Percentiles rank a stretch among this genome's conserved stretches.
Evolutionary conservation across 208 protist species (phyloP).

Genomic region (Acanthamoeba triangularis): DNA sequence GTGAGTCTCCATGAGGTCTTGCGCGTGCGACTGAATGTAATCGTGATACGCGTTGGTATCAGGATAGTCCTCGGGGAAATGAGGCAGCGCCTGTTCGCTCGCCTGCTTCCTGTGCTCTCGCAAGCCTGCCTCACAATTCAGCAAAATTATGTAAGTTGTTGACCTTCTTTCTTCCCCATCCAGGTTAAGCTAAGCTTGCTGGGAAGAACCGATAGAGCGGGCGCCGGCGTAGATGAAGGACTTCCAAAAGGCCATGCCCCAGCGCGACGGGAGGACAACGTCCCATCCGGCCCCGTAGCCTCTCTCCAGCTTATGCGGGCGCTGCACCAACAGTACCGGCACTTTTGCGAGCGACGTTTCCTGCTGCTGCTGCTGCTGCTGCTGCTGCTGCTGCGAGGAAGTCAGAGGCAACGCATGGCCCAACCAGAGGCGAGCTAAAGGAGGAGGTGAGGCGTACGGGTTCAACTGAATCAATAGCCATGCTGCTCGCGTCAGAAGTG

Average conservation of each 20-base stretch:
- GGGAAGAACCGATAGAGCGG: slow-evolving; percentile 81
- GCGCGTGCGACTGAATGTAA: slow-evolving; percentile 26
- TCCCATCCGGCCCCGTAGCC: slow-evolving; percentile 84
- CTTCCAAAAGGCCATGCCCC: slow-evolving; percentile 84
- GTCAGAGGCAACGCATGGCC: too few species aligned
- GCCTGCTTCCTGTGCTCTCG: slow-evolving; percentile 76
- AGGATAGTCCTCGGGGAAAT: slow-evolving; percentile 83
- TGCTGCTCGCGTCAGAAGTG: background rate
- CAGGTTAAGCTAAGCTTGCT: too few species aligned
- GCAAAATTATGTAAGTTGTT: too few species aligned
- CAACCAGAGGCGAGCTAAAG: background rate
- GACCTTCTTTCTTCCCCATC: too few species aligned
- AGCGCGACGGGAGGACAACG: slow-evolving; percentile 82
- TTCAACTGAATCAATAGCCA: background rate
- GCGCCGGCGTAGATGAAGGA: slow-evolving; percentile 82
- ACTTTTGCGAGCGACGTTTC: background rate
- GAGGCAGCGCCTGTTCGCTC: slow-evolving; percentile 77
- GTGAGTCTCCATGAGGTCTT: slow-evolving; percentile 44
- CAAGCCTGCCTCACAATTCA: slow-evolving; percentile 5
- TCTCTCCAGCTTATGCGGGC: background rate
- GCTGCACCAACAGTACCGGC: slow-evolving; percentile 73
- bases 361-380: background rate
- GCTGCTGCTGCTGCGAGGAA: too few species aligned
- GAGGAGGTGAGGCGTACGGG: background rate
- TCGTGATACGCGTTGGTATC: slow-evolving; percentile 59